Base-by-base conservation (phyloP, 2,329 filamentous ascomycete species). In the Stemphylium vesicarium region DNA sequence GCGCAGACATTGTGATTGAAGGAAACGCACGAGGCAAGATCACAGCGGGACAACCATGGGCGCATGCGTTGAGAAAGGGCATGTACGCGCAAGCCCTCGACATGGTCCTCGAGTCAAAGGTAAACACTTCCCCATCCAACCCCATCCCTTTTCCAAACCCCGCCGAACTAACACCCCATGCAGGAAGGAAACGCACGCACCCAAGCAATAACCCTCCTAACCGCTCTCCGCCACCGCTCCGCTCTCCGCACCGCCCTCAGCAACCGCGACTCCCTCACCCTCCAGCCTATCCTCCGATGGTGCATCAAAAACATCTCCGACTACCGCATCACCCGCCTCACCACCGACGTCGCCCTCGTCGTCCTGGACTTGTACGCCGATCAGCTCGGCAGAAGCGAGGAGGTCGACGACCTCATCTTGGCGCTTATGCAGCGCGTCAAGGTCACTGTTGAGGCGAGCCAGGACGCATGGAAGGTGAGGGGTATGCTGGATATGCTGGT, bases 401-500 rank as follows among this genome's bases (percentile, higher is more conserved):
- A 90, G 72, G 84, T 98, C 51, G 87, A 91, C 57, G 81, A 82
- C 44, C 82, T 88, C 43, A 87, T 98, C 68, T 82, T 85, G 64
- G 81, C 81, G 43, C 80, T 97, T 60, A 86, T 89, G 71, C 79
- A 83, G 40, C 82, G 88, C 35, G 94, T 98, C 16, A 84, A 85
- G 59, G 80, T 84, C 36, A 91, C 95, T 74, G 89, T 93, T 10
- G 91, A 96, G 75, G 87, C 89, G 68, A 91, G 92, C 18, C 90
- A 96, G 77, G 83, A 90, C 70, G 93, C 94, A 2, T 88, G 86
- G 65, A 87, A 90, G 77, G 93, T 91, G 10, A 85, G 85, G 63
- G 95, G 94, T 2, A 97, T 98, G 93, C 78, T 98, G 61, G 91
- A 94, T 66, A 89, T 90, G 79, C 76, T 90, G 60, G 85, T 89